Evolutionary conservation across 805 yeast genomes (phyloP).

Genomic region (Cyberlindnera amylophila): DNA sequence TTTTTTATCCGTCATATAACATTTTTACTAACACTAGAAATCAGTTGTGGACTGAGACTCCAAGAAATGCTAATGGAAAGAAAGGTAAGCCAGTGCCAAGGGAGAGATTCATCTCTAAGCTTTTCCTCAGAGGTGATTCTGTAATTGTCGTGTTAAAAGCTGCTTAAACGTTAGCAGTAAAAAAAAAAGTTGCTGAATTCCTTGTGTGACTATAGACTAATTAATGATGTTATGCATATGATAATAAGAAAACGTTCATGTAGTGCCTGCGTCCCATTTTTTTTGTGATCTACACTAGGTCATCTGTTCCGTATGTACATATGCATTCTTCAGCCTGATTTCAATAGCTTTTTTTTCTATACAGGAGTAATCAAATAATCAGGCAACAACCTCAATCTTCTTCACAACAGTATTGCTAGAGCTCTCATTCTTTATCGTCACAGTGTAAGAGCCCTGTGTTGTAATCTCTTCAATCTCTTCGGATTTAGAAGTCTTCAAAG

Average conservation of each 20-base stretch:
- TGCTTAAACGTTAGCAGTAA: conserved; percentile 5
- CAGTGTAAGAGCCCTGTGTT: conserved; percentile 17
- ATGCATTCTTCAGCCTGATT: neutral
- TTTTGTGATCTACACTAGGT: neutral
- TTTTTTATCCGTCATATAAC: neutral
- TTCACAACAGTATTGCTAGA: conserved; percentile 15
- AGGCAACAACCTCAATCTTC: conserved; percentile 14
- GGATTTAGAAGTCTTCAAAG: conserved; percentile 3
- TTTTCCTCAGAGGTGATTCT: conserved; percentile 94
- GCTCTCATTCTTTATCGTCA: conserved; percentile 18
- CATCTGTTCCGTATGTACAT: conserved; percentile 4
- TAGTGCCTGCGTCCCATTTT: too few relatives aligned
- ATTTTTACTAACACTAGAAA: neutral
- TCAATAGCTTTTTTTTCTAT: conserved; percentile 1
- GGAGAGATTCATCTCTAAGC: conserved; percentile 81
- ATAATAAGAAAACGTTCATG: neutral
- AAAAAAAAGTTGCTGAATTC: neutral
- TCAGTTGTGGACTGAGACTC: conserved; percentile 58
- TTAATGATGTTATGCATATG: conserved; percentile 11
- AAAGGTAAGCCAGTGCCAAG: conserved; percentile 60
- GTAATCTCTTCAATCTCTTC: conserved; percentile 11
- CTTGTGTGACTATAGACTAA: too few relatives aligned
- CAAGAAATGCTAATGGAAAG: conserved; percentile 63
- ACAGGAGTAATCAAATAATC: too few relatives aligned
- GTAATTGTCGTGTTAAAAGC: conserved; percentile 76